Conservation (phyloP, 345 rosid genomes). For the Aquilaria sinensis region DNA sequence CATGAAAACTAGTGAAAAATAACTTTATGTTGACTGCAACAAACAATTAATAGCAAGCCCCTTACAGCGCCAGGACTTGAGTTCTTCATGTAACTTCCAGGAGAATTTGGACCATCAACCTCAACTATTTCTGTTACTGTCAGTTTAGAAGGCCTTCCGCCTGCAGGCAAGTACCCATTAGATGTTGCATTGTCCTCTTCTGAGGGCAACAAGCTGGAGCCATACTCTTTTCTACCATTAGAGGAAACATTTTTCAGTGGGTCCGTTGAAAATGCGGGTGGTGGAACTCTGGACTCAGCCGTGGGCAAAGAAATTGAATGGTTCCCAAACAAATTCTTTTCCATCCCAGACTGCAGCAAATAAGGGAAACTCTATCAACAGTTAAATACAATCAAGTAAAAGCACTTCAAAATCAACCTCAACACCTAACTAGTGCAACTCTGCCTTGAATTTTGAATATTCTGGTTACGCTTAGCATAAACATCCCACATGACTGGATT, state of each 20-base stretch:
- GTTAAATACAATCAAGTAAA: background rate
- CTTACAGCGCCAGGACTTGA: constrained; percentile 82
- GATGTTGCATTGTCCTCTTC: constrained; percentile 27
- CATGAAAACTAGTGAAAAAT: background rate
- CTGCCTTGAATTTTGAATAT: no score
- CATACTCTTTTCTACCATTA: constrained; percentile 13
- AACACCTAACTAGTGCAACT: no score
- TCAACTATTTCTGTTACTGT: constrained; percentile 74
- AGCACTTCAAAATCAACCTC: no score
- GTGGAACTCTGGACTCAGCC: constrained; percentile 47
- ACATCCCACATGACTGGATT: background rate
- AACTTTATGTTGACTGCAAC: constrained; percentile 1
- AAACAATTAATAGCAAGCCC: constrained; percentile 11
- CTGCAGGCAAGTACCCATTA: constrained; percentile 34
- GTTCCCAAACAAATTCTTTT: constrained; percentile 79
- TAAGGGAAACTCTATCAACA: constrained; percentile 6
- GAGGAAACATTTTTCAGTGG: constrained; percentile 39
- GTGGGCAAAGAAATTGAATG: constrained; percentile 66
- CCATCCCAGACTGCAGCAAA: constrained; percentile 70
- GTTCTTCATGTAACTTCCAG: constrained; percentile 56
- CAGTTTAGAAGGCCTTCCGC: constrained; percentile 42
- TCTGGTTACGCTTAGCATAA: no score
- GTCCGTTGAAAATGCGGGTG: constrained; percentile 80
- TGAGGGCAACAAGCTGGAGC: constrained; percentile 28
- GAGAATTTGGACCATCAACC: constrained; percentile 72